Evolutionary conservation across 495 filamentous ascomycete genomes (phyloP), one percentile per base, ranked within the genome.

Genomic region (Poronia punctata): DNA sequence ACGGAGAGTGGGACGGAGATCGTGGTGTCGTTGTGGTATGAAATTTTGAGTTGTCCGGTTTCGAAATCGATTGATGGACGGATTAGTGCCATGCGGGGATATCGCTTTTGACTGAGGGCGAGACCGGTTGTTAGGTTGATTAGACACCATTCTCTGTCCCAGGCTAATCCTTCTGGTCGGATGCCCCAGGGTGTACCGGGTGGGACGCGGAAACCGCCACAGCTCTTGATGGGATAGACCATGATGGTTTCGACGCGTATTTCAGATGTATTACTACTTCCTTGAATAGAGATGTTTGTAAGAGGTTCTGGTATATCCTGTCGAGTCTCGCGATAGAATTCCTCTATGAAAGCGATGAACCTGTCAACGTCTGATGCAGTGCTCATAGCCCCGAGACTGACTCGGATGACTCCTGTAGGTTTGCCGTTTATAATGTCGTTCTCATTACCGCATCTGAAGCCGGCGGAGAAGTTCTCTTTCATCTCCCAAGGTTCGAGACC

Each of bases 121-220:
- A 76, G 76, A 0, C 80, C 80, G 2, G 86, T 88, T 7, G 86
- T 84, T 52, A 81, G 77, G 56, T 94, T 87, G 11, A 96, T 74
- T 11, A 96, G 61, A 54, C 87, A 94, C 89, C 89, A 96, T 62
- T 96, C 89, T 35, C 88, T 67, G 58, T 96, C 89, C 88, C 88
- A 95, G 12, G 80, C 83, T 5, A 96, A 65, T 0, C 89, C 89
- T 61, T 93, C 83, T 11, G 67, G 62, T 33, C 70, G 75, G 18
- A 94, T 72, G 53, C 86, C 79, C 89, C 89, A 96, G 14, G 67
- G 53, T 16, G 62, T 61, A 6, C 64, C 75, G 1, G 66, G 45
- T 0, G 86, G 81, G 26, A 96, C 72, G n/a, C 67, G 70, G 49
- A 80, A 89, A 6, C 82, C 82, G 6, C 75, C 84, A 53, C 89